These are phyloP conservation scores for Apiospora rasikravindrae DNA, from an alignment of 2,329 filamentous ascomycete genomes.

Conservation along the genomic window DNA sequence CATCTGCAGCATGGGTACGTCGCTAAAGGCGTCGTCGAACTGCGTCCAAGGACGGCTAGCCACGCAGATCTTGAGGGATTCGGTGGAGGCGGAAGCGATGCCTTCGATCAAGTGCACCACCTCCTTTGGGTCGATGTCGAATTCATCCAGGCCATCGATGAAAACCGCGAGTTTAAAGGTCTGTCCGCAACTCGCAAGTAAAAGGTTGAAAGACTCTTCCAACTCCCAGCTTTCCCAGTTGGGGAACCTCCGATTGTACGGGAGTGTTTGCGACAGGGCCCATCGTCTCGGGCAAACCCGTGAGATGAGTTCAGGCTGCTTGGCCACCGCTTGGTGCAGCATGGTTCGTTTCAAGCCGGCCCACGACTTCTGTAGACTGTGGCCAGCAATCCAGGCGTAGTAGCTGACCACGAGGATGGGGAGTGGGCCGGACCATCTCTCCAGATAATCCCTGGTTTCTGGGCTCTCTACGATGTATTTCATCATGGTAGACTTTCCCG, in stretches of 20 bases:
- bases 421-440: not conserved
- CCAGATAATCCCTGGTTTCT: not conserved
- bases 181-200: not conserved
- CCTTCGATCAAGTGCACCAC: not conserved
- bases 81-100: not conserved
- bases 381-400: not conserved
- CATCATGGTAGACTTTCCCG: not conserved
- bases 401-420: not conserved
- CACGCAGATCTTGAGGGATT: not conserved
- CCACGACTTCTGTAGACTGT: not conserved
- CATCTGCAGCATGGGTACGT: not conserved
- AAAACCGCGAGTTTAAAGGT: not conserved
- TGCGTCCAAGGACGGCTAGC: not conserved
- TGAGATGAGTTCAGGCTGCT: not conserved
- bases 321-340: not conserved
- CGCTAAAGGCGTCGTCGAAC: not conserved
- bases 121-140: not conserved
- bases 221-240: not conserved
- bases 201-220: not conserved
- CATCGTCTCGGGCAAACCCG: not conserved
- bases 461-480: not conserved
- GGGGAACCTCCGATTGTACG: not conserved
- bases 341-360: not conserved
- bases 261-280: not conserved
- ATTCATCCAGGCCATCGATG: not conserved